Base-by-base conservation (phyloP, 805 yeast genomes). In the Scheffersomyces coipomensis region DNA sequence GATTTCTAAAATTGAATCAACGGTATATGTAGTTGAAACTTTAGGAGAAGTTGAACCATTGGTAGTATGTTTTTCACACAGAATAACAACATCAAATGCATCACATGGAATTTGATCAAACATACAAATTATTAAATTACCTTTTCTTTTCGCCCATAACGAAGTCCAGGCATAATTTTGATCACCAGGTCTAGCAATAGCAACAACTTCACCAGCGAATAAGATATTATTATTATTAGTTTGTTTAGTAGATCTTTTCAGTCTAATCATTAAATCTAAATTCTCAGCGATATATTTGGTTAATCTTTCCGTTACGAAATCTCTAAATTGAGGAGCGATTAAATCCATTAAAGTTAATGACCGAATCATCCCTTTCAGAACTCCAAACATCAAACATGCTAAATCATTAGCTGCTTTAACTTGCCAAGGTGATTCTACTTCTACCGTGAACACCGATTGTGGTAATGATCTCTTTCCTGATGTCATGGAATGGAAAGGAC, bases 401-500 rank as follows among this genome's bases (percentile, higher is more conserved):
- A 89, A 68, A 61, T 90, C 97, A 56, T 91, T 90, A 12, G 95
- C 88, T 5, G 95, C 90, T 52, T 78, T 79, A 35, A 90, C 75
- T 19, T 70, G 64, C 90, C 93, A 90, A 1, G 97, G 97, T 34
- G 76, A 73, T 11, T 75, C 78, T 18, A 76, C 66, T 2, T 79
- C 80, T 35, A 95, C 86, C 0, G 96, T 88, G 57, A 90, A 83
- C 10, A 89, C 83, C 0, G 96, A 93, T 53, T 88, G 93, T 9
- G 91, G 91, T 1, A 79, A 69, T 0, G 84, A 61, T 43, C 81
- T 83, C 50, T 85, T 88, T 2, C 85, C 81, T 0, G 89, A 75
- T 0, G 88, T 73, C 44, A 81, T 64, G 26, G 83, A 57, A 65
- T 87, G 87, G 60, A 76, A 80, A 10, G 81, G 76, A 25, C 84